Evolutionary conservation across 2,329 filamentous ascomycete species (phyloP).

Genomic region (Coniella lustricola): DNA sequence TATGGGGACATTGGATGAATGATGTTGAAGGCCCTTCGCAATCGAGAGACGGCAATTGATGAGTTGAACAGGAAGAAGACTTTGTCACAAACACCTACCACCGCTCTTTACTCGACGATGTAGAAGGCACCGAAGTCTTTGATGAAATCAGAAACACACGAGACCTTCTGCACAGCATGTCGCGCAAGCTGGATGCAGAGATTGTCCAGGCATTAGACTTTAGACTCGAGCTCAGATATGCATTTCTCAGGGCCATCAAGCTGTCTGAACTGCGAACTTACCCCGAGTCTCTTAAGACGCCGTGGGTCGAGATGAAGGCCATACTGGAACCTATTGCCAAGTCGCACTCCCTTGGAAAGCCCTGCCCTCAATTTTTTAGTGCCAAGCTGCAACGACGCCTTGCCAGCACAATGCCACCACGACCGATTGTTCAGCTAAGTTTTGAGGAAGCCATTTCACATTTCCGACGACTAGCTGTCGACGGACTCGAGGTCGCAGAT

Average conservation of each 20-base stretch:
- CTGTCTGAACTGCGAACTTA: slow-evolving; percentile 38
- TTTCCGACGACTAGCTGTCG: slow-evolving; percentile 62
- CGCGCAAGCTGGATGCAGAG: slow-evolving; percentile 32
- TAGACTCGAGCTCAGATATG: slow-evolving; percentile 60
- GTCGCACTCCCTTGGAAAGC: slow-evolving; percentile 54
- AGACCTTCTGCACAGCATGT: slow-evolving; percentile 38
- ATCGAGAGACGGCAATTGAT: too few relatives aligned
- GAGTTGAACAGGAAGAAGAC: slow-evolving; percentile 69
- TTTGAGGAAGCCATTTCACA: slow-evolving; percentile 66
- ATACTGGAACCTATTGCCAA: slow-evolving; percentile 50
- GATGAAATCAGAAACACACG: slow-evolving; percentile 47
- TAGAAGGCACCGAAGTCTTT: slow-evolving; percentile 51
- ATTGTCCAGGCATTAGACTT: slow-evolving; percentile 50
- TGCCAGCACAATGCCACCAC: slow-evolving; percentile 87
- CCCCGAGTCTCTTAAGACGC: slow-evolving; percentile 39
- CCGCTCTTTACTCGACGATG: slow-evolving; percentile 62
- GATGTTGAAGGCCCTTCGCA: too few relatives aligned
- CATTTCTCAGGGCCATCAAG: slow-evolving; percentile 51
- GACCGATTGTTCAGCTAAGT: slow-evolving; percentile 74
- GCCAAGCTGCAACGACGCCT: slow-evolving; percentile 84
- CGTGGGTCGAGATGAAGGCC: slow-evolving; percentile 44
- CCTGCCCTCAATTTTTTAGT: slow-evolving; percentile 76
- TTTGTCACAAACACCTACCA: slow-evolving; percentile 91
- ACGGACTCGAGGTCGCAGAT: slow-evolving; percentile 62
- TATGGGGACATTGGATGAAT: slow-evolving; percentile 28